Percentiles rank a stretch among this genome's conserved stretches.
Evolutionary conservation across 73 alveolate genomes (phyloP).

Genomic region (Symbiodinium natans): DNA sequence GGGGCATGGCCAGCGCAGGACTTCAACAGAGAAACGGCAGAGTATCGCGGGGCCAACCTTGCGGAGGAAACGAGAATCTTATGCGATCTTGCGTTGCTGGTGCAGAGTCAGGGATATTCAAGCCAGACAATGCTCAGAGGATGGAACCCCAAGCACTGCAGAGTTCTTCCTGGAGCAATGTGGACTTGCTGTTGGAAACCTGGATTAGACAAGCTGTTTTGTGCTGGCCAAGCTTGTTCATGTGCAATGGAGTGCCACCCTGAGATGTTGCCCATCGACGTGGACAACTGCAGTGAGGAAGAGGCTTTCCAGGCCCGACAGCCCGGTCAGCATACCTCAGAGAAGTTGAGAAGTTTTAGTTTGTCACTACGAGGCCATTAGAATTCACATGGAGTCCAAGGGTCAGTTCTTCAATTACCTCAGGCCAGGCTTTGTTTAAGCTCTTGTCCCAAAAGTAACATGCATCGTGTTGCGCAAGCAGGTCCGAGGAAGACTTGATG

Average conservation of each 20-base stretch:
- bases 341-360: neutral
- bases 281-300: conserved; percentile 62
- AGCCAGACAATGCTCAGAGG: no score
- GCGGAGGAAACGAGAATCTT: conserved; percentile 74
- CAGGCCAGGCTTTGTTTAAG: neutral
- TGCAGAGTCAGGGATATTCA: no score
- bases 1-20: neutral
- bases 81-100: no score
- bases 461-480: neutral
- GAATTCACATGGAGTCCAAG: conserved; percentile 88
- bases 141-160: conserved; percentile 82
- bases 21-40: conserved; percentile 45
- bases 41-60: conserved; percentile 50
- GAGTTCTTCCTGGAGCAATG: conserved; percentile 89
- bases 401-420: conserved; percentile 93
- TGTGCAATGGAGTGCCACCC: no score
- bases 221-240: neutral
- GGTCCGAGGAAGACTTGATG: conserved; percentile 85
- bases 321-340: neutral
- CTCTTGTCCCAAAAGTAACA: neutral
- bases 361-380: conserved; percentile 10
- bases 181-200: neutral
- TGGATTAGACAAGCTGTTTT: neutral
- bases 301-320: conserved; percentile 80
- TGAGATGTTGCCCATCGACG: conserved; percentile 75